Conservation (phyloP, 2,329 filamentous ascomycete genomes). For the Davidsoniella neocaledoniae region DNA sequence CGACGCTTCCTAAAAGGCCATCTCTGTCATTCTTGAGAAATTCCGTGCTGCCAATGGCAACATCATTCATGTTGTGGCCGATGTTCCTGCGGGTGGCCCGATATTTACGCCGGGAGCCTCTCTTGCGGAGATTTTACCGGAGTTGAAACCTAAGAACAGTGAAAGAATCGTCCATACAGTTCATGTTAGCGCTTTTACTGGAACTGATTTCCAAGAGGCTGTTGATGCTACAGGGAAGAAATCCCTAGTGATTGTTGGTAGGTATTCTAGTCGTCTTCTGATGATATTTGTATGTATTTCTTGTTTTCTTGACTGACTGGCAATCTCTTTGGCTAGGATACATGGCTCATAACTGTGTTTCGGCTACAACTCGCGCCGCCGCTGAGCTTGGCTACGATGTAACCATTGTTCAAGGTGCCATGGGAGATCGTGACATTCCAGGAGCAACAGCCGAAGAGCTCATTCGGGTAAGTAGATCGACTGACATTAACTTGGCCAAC, state of each 20-base stretch:
- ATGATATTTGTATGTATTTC: no score
- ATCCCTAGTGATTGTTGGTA: background rate
- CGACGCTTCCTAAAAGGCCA: no score
- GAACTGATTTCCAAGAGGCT: slow-evolving; percentile 36
- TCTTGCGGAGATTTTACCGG: slow-evolving; percentile 44
- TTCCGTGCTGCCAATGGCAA: slow-evolving; percentile 36
- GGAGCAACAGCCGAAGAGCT: background rate
- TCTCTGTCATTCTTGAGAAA: slow-evolving; percentile 29
- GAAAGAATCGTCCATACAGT: slow-evolving; percentile 44
- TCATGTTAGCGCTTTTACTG: slow-evolving; percentile 41
- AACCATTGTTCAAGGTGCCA: no score
- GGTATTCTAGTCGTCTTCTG: background rate
- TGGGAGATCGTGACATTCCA: no score
- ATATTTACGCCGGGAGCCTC: slow-evolving; percentile 47
- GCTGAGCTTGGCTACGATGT: no score
- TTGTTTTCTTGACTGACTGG: no score
- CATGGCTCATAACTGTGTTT: no score
- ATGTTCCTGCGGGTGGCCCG: slow-evolving; percentile 41
- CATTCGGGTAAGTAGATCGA: background rate
- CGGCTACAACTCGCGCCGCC: no score
- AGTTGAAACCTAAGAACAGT: slow-evolving; percentile 33
- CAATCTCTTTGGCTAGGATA: no score
- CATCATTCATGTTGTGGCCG: slow-evolving; percentile 45
- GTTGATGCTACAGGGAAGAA: background rate
- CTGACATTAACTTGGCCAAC: background rate